Evolutionary conservation across 2,329 filamentous ascomycete genomes (phyloP).

Genomic region (Stemphylium lycopersici): DNA sequence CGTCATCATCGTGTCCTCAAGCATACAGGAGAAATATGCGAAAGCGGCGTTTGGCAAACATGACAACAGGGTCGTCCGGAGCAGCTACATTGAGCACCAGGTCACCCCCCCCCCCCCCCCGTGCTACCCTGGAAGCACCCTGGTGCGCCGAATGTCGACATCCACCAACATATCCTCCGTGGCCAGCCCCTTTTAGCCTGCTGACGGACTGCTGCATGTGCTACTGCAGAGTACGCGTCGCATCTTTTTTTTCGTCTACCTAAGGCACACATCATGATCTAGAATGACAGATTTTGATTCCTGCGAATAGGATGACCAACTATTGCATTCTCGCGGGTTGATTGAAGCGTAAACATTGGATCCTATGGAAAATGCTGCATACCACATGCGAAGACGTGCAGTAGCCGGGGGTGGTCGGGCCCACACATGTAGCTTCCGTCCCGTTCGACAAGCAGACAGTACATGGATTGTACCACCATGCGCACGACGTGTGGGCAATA

Average conservation of each 20-base stretch:
- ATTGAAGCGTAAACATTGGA: background rate
- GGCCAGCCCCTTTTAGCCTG: conserved; percentile 1
- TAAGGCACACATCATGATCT: background rate
- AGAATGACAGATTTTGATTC: background rate
- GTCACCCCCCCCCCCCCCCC: too few species aligned
- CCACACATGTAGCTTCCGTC: conserved; percentile 1
- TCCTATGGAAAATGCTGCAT: background rate
- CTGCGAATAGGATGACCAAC: background rate
- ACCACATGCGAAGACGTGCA: conserved; percentile 4
- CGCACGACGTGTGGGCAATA: background rate
- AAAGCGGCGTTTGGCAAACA: background rate
- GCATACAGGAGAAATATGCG: background rate
- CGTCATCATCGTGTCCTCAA: background rate
- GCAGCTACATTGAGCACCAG: background rate
- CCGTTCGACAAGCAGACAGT: background rate
- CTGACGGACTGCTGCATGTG: background rate
- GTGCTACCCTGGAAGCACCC: background rate
- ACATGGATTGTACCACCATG: background rate
- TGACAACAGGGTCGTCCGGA: background rate
- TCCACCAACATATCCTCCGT: background rate
- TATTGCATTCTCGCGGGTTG: background rate
- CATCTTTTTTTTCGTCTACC: background rate
- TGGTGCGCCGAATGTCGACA: background rate
- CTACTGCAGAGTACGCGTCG: background rate
- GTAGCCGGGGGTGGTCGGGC: background rate